phyloP scores from a whole-genome alignment of 208 protist genomes.

The Crithidia brevicula region DNA sequence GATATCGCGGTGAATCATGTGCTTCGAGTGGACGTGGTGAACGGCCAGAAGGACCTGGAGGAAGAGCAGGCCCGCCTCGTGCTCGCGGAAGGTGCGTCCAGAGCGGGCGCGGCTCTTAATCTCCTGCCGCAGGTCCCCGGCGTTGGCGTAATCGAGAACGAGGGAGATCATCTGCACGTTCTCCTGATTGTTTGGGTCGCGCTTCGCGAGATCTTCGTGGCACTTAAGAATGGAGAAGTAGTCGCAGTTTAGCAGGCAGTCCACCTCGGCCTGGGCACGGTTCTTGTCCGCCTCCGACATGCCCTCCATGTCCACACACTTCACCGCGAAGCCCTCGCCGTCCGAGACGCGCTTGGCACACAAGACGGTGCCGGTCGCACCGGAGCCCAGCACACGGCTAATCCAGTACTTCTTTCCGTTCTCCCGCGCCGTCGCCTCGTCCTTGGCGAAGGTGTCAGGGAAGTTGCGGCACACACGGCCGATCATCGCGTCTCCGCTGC shows the following conservation, averaged over 20 bases:
- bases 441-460: conserved; percentile 63
- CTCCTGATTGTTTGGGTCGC: conserved; percentile 51
- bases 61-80: conserved; percentile 75
- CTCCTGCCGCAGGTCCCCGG: conserved; percentile 79
- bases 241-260: conserved; percentile 74
- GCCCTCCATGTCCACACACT: conserved; percentile 73
- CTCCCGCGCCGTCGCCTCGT: conserved; percentile 68
- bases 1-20: conserved; percentile 90
- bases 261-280: conserved; percentile 63
- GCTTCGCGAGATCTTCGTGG: conserved; percentile 72
- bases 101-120: conserved; percentile 63
- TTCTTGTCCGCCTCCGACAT: conserved; percentile 85
- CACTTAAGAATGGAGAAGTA: conserved; percentile 87
- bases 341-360: conserved; percentile 66
- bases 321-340: conserved; percentile 62
- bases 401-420: conserved; percentile 80
- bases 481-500: conserved; percentile 75
- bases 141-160: conserved; percentile 87
- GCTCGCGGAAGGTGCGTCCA: conserved; percentile 55
- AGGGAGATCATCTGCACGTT: conserved; percentile 72
- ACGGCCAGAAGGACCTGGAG: conserved; percentile 80
- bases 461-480: conserved; percentile 65
- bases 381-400: conserved; percentile 71
- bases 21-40: conserved; percentile 79
- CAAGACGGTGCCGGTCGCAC: conserved; percentile 60